Conservation (phyloP, 495 filamentous ascomycete species). For the Trypethelium eluteriae region DNA sequence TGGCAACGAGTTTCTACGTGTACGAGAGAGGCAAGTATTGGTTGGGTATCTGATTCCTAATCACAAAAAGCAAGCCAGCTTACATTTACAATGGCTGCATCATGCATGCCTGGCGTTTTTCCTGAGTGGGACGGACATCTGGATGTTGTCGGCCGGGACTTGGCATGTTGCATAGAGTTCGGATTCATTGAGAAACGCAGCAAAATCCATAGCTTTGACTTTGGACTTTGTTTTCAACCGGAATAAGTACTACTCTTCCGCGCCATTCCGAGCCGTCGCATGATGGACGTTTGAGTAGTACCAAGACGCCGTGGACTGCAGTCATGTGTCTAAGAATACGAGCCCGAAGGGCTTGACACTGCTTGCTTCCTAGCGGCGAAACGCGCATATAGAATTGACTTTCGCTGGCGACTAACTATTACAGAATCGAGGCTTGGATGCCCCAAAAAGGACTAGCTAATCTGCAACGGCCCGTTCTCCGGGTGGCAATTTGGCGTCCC, state of each 20-base stretch:
- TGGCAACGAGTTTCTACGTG: conserved; percentile 66
- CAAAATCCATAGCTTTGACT: neutral
- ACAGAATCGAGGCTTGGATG: too few relatives aligned
- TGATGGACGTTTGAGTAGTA: neutral
- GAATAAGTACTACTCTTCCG: neutral
- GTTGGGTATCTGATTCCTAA: conserved; percentile 52
- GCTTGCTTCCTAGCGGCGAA: too few relatives aligned
- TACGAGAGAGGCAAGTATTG: conserved; percentile 76
- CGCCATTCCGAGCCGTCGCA: neutral
- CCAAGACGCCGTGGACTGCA: neutral
- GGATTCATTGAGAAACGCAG: neutral
- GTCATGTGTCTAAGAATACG: too few relatives aligned
- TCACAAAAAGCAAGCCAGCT: neutral
- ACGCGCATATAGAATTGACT: too few relatives aligned
- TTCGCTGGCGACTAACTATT: too few relatives aligned
- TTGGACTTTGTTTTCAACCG: neutral
- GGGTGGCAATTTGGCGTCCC: too few relatives aligned
- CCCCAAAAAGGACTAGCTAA: too few relatives aligned
- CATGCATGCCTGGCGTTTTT: neutral
- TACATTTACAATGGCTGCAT: neutral
- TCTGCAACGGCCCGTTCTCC: too few relatives aligned
- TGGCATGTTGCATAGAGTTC: neutral
- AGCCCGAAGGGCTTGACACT: too few relatives aligned
- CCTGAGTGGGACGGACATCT: neutral
- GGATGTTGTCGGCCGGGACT: neutral